Evolutionary conservation across 495 filamentous ascomycete species (phyloP), one percentile per base, ranked within the genome.

Genomic region (Cercophora scortea): DNA sequence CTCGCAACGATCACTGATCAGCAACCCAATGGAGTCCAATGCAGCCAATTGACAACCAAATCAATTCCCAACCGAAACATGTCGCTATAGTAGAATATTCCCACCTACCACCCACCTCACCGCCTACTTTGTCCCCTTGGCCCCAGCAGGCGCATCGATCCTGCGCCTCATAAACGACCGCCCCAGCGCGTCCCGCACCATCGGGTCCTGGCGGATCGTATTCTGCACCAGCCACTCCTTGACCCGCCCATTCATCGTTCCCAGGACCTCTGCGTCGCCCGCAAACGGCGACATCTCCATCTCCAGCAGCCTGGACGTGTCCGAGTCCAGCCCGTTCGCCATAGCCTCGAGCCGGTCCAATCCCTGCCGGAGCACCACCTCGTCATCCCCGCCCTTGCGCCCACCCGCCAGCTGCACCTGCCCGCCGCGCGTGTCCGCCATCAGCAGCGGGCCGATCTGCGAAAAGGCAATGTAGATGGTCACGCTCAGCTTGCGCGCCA

Each of bases 391-490:
- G 54, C 0, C 39, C 19, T 6, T 47, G 36, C 11, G 19, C 3
- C 45, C 39, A 11, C 53, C 57, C 15, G 42, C 44, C 13, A 62
- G 54, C 9, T 59, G 49, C 50, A 60, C 12, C 42, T 66, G 58
- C 39, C 61, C 64, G 32, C 58, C 49, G 18, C 39, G 53, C 32
- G 66, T 68, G 40, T 61, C 64, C 46, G 69, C 60, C 57, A 62
- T 64, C 32, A 89, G 64, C 5, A 91, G 66, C 6, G 85, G 84
- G 0, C 81, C 80, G 16, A 95, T 78, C 68, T 96, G 89, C n/a
- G 83, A 85, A 51, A 96, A 83, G 55, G 91, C 94, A 45, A 96
- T 91, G 66, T 90, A 91, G 16, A 90, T 60, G n/a, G 87, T 89
- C 45, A 97, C 72, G 8, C 80, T 77, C 15, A 86, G 65, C 65